Base-by-base conservation (phyloP, 1,139 yeast genomes). In the Candida frijolesensis region DNA sequence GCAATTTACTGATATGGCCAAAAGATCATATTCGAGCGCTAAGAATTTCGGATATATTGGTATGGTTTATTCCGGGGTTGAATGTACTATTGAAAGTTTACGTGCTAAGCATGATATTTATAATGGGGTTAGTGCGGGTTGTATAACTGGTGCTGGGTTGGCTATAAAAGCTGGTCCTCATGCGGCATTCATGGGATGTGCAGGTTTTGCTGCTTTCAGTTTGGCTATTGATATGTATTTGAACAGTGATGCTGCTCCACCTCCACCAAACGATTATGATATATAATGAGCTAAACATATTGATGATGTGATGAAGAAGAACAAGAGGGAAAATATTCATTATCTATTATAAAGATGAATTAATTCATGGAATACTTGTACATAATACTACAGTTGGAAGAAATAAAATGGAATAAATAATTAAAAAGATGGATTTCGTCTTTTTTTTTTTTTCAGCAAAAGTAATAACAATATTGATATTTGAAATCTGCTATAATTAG, bases 141-240 rank as follows among this genome's bases (percentile, higher is more conserved):
- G 98, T 69, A 76, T 92, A 49, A 94, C 99, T 0, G 99, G 98
- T 43, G 86, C 84, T 18, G 98, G 97, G 0, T 78, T 94, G 52
- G 96, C 98, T 2, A 80, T 89, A 57, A 89, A 88, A 65, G 84
- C 94, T 40, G 99, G 99, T 1, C 99, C 99, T 1, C 92, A 87
- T 62, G 96, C 96, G 30, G 96, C 97, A 0, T 61, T 84, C 33
- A 68, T 92, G 52, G 99, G 99, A 1, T 94, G 98, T 76, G 97
- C 96, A 32, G 99, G 98, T 12, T 94, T 94, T 74, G 98, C 99
- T 14, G 96, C 96, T 3, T 94, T 94, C 67, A 87, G 96, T 51
- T 85, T 96, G 9, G 98, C 98, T 8, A 87, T 94, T 56, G 98
- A 94, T 66, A 71, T 89, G 60, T 94, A 94, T 64, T 79, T 94